Base-by-base conservation (phyloP, 129 eudicot species). In the Solidago caesia region DNA sequence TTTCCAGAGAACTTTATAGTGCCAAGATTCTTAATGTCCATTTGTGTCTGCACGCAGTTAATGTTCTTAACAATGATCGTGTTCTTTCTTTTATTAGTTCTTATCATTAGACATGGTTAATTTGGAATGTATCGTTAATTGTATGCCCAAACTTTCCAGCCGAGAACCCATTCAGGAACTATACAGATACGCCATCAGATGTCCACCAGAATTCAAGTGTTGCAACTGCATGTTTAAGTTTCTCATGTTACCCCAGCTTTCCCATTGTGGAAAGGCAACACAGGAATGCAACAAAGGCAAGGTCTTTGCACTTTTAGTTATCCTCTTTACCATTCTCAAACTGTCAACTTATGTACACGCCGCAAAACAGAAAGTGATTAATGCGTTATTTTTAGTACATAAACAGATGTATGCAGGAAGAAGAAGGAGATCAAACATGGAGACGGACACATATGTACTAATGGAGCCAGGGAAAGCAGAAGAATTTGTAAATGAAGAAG, bases 391-490 rank as follows among this genome's bases (percentile, higher is more conserved):
- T 52, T 56, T 68, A 63, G 39, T n/a, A 60, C 55, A 49, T 64
- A 43, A 62, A 80, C 58, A 87, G 92, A 67, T 59, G 5, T 59
- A 71, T 74, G 96, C 85, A 21, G 39, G 26, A 66, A 84, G 96
- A 85, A 89, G 98, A 82, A 92, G 96, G 58, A 84, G 94, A 74
- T 78, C 92, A 56, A 85, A 90, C 68, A 76, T 76, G 58, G 76
- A 85, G 39, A 84, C 85, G 0, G 96, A 86, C 39, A 84, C 96
- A 1, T 88, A 89, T 60, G 96, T 92, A 0, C 59, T 89, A 64
- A 84, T 92, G 91, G 98, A 92, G 73, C 96, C 96, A 1, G 98
- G 96, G 39, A 84, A 86, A 70, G 75, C 67, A 66, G 98, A 92
- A 81, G 92, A 82, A 75, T 92, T 92, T 68, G 92, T 92, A 11